A percentile compares a stretch with the other conserved stretches of the same genome.
These are phyloP conservation scores for Hymenoscyphus scutula DNA, from an alignment of 2,329 filamentous ascomycete species.

Conservation along the genomic window DNA sequence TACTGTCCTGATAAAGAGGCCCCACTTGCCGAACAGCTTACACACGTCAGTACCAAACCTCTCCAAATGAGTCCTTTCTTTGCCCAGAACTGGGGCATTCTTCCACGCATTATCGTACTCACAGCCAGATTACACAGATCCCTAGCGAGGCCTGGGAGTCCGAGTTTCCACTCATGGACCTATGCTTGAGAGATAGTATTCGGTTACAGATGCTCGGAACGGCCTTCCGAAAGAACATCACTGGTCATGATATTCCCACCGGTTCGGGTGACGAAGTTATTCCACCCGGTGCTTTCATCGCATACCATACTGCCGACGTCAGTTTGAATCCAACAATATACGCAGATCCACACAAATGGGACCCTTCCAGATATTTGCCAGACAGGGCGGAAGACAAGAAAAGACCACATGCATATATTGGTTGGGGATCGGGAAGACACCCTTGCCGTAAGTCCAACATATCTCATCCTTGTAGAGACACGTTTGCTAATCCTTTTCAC, in stretches of 20 bases:
- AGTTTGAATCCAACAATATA: conserved; percentile 51
- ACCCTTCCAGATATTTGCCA: conserved; percentile 48
- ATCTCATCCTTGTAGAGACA: not conserved
- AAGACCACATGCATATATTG: conserved; percentile 16
- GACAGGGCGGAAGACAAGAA: conserved; percentile 46
- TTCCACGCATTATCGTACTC: too few species aligned
- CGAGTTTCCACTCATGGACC: conserved; percentile 51
- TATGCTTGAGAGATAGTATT: conserved; percentile 53
- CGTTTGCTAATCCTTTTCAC: conserved; percentile 18
- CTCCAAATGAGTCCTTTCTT: too few species aligned
- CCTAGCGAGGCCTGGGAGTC: conserved; percentile 53
- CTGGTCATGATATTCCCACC: conserved; percentile 44
- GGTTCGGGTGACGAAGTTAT: conserved; percentile 48
- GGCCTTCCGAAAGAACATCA: conserved; percentile 51
- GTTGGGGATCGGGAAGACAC: conserved; percentile 25
- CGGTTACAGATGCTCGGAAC: conserved; percentile 48
- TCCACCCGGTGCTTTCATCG: conserved; percentile 46
- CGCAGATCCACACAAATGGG: conserved; percentile 46
- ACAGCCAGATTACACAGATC: too few species aligned
- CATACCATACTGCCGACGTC: conserved; percentile 47
- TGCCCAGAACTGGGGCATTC: too few species aligned
- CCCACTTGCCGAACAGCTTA: conserved; percentile 34
- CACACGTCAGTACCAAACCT: conserved; percentile 35
- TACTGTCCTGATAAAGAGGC: conserved; percentile 36
- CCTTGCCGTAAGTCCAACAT: conserved; percentile 40